These are phyloP conservation scores for Fusarium sp. DNA, from an alignment of 2,329 filamentous ascomycete genomes.

Conservation along the genomic window DNA sequence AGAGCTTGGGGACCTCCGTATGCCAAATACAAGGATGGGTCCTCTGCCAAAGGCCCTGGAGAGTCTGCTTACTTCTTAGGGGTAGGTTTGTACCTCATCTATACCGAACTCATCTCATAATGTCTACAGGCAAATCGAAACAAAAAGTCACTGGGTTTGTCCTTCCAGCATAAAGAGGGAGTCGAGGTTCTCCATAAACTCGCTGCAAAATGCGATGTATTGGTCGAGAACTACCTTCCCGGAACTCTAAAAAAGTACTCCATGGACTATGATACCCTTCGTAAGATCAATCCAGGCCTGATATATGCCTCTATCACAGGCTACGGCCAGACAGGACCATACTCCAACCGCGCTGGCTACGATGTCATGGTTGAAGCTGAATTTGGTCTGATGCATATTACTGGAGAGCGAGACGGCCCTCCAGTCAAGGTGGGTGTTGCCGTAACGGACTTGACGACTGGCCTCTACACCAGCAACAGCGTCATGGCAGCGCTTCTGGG, in stretches of 20 bases:
- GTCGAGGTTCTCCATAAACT: slow-evolving; percentile 89
- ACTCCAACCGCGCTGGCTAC: slow-evolving; percentile 88
- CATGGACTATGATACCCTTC: slow-evolving; percentile 87
- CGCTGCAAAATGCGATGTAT: slow-evolving; percentile 85
- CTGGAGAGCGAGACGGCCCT: slow-evolving; percentile 85
- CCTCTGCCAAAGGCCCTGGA: slow-evolving; percentile 75
- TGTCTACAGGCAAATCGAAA: slow-evolving; percentile 85
- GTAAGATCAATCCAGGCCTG: slow-evolving; percentile 83
- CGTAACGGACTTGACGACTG: slow-evolving; percentile 95
- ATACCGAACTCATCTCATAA: slow-evolving; percentile 27
- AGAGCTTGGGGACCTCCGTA: slow-evolving; percentile 97
- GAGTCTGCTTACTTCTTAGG: slow-evolving; percentile 96
- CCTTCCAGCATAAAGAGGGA: slow-evolving; percentile 87
- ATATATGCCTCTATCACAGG: slow-evolving; percentile 98
- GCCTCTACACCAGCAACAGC: slow-evolving; percentile 92
- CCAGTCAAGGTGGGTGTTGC: slow-evolving; percentile 98
- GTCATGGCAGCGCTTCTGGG: slow-evolving; percentile 94
- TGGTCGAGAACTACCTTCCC: slow-evolving; percentile 97
- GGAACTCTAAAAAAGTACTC: slow-evolving; percentile 89
- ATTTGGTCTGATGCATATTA: slow-evolving; percentile 99
- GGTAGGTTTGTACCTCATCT: slow-evolving; percentile 62
- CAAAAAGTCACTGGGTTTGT: slow-evolving; percentile 93
- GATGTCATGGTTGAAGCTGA: slow-evolving; percentile 99
- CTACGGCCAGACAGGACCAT: slow-evolving; percentile 95
- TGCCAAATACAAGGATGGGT: slow-evolving; percentile 77